Percentiles rank a stretch among this genome's conserved stretches.
These are phyloP conservation scores for Eutrema heterophyllum DNA, from an alignment of 345 rosid genomes.

Conservation along the genomic window DNA sequence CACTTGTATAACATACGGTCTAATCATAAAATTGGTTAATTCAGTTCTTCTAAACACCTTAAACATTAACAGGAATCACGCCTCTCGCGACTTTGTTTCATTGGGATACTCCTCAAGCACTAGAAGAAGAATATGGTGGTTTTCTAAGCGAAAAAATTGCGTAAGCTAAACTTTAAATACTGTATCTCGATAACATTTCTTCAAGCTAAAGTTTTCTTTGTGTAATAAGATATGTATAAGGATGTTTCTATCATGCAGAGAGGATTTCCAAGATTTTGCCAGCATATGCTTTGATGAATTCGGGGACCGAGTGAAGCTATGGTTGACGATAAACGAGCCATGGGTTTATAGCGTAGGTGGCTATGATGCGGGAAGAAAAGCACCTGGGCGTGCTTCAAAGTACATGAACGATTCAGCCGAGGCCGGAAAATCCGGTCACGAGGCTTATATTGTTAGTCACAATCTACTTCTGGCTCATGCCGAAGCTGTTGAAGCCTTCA, in stretches of 20 bases:
- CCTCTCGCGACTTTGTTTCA: slow-evolving; percentile 29
- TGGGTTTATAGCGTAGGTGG: slow-evolving; percentile 26
- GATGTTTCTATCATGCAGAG: not conserved
- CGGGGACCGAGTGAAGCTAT: slow-evolving; percentile 46
- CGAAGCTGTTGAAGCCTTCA: slow-evolving; percentile 29
- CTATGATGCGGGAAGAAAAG: slow-evolving; percentile 27
- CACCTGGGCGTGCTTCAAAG: slow-evolving; percentile 36
- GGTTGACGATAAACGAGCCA: slow-evolving; percentile 52
- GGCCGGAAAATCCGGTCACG: slow-evolving; percentile 29
- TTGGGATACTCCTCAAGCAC: slow-evolving; percentile 30
- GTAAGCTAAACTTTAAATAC: not conserved
- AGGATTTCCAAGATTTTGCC: slow-evolving; percentile 33
- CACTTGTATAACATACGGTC: not conserved
- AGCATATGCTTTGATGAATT: slow-evolving; percentile 37
- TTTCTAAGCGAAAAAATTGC: slow-evolving; percentile 15
- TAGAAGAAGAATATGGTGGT: slow-evolving; percentile 30
- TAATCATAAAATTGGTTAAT: not conserved
- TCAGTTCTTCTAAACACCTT: not conserved
- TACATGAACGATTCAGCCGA: slow-evolving; percentile 17
- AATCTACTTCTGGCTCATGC: slow-evolving; percentile 31
- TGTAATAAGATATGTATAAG: not conserved
- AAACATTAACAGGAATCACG: slow-evolving; percentile 13
- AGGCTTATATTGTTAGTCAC: slow-evolving; percentile 26
- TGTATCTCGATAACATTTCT: not conserved
- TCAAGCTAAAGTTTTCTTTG: not conserved